Percentiles rank a stretch among this genome's conserved stretches.
phyloP scores from a whole-genome alignment of 345 rosid species.

The Barbarea vulgaris region DNA sequence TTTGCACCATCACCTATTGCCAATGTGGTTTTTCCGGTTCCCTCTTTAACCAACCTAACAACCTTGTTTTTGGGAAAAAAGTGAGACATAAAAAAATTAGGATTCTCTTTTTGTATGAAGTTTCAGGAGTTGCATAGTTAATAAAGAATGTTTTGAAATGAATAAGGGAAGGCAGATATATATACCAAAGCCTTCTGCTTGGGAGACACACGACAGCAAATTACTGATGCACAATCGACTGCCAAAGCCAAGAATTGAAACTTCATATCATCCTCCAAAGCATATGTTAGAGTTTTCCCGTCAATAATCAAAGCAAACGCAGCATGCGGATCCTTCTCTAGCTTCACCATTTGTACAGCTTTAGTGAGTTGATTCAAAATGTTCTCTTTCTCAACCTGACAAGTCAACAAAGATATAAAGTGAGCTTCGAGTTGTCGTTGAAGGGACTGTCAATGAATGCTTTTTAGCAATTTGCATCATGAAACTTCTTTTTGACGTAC shows the following conservation, averaged over 20 bases:
- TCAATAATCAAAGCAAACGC: conserved; percentile 96
- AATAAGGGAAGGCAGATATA: neutral
- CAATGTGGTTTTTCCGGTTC: conserved; percentile 87
- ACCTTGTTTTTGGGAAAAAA: conserved; percentile 52
- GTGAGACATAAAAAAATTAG: neutral
- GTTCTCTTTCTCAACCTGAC: conserved; percentile 74
- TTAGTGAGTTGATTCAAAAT: conserved; percentile 78
- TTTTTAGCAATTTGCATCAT: conserved; percentile 14
- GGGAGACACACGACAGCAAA: conserved; percentile 98
- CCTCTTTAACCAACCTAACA: conserved; percentile 87
- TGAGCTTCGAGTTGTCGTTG: neutral
- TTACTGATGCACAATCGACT: conserved; percentile 93
- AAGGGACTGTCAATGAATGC: conserved; percentile 2
- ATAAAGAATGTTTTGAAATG: neutral
- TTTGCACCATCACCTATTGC: conserved; percentile 99
- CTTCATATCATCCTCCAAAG: conserved; percentile 88
- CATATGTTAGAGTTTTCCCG: conserved; percentile 76
- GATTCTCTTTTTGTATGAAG: neutral
- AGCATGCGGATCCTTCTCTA: conserved; percentile 87
- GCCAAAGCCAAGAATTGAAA: conserved; percentile 81
- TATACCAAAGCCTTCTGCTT: conserved; percentile 95
- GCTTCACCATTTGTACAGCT: conserved; percentile 82
- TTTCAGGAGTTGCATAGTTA: neutral
- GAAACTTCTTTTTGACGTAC: conserved; percentile 42
- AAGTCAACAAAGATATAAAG: conserved; percentile 34